Conservation (phyloP, 108 stramenopile genomes). For the Fistulifera solaris region DNA sequence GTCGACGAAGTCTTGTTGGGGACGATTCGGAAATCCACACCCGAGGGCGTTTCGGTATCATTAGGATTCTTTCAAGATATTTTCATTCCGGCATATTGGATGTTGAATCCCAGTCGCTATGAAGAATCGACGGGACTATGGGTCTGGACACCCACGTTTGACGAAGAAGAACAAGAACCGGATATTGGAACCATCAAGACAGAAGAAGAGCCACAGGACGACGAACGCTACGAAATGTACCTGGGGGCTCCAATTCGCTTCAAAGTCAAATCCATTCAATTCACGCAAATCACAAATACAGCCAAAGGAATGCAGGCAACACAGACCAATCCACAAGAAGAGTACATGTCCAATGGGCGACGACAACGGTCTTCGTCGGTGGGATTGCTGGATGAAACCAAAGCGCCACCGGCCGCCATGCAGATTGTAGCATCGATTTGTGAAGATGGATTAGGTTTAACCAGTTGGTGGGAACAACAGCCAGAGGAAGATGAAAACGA, state of each 20-base stretch:
- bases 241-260: constrained; percentile 77
- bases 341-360: too few species aligned
- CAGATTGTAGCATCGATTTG: constrained; percentile 81
- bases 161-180: constrained; percentile 34
- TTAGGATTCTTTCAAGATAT: constrained; percentile 86
- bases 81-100: constrained; percentile 79
- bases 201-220: neutral
- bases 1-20: constrained; percentile 82
- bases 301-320: constrained; percentile 47
- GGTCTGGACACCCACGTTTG: constrained; percentile 72
- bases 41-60: constrained; percentile 68
- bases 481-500: constrained; percentile 48
- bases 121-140: constrained; percentile 51
- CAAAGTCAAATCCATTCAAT: constrained; percentile 81
- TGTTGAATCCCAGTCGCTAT: constrained; percentile 64
- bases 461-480: constrained; percentile 62
- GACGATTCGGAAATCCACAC: constrained; percentile 43
- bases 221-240: constrained; percentile 66
- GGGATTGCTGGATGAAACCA: constrained; percentile 26
- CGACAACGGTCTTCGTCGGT: constrained; percentile 65
- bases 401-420: constrained; percentile 50
- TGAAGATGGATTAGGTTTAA: constrained; percentile 78
- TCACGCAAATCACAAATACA: constrained; percentile 74
- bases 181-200: neutral
- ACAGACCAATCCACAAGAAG: constrained; percentile 2